Evolutionary conservation across 345 rosid species (phyloP), one percentile per base, ranked within the genome.

Genomic region (Gynandropsis gynandra): DNA sequence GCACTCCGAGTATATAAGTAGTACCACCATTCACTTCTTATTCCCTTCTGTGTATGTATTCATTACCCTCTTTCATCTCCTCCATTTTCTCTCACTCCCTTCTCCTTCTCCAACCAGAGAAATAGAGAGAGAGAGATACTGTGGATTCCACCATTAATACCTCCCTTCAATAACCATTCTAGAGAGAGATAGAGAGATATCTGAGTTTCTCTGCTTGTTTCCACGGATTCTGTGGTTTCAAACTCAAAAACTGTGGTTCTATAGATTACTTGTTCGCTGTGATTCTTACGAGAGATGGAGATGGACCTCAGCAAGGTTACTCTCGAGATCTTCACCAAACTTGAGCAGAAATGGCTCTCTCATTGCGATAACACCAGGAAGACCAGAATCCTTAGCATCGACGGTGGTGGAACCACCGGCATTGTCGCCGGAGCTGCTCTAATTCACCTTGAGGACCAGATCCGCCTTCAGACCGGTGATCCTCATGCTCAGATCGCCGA

Each of bases 261-360:
- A 6, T 3, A 8, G 16, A 27, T 58, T 14, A 1, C 5, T 8
- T 31, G 11, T 37, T 13, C 8, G 15, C 11, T 37, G n/a, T 18
- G 35, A 10, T n/a, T n/a, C n/a, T n/a, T n/a, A n/a, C n/a, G n/a
- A n/a, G n/a, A 10, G 16, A 65, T 60, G 58, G 43, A 58, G 47
- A 87, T 87, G 96, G 95, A 92, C 48, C 76, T 87, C 36, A 84
- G 95, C 65, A 79, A 92, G 71, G 93, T 80, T 9, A 84, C 96
- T 19, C 74, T 87, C 0, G 98, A 92, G 73, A 92, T 92, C 71
- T 92, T 92, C 74, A 68, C 81, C 0, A 80, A 82, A 58, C 92
- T 92, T 1, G 98, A 92, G 69, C 95, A 79, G 54, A 75, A 87
- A 71, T 87, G 89, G 95, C 83, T 90, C 29, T 84, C 96, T 14